Conservation (phyloP, 1,284 basidiomycete genomes). For the Heterobasidion irregulare region DNA sequence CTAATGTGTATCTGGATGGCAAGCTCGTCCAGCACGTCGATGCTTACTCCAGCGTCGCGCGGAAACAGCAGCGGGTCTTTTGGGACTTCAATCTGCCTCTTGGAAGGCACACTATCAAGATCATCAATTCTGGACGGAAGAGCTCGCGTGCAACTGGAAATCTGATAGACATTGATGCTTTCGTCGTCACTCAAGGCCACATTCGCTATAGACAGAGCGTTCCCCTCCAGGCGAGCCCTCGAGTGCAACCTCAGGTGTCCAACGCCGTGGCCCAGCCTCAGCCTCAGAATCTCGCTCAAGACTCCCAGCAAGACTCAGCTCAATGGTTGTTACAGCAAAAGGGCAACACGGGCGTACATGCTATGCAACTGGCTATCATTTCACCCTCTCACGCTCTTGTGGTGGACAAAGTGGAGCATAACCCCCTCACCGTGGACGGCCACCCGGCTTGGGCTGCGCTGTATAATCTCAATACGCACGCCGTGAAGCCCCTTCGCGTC, state of each 20-base stretch:
- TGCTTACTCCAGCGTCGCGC: conserved; percentile 29
- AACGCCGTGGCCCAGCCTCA: not conserved
- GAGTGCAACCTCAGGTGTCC: not conserved
- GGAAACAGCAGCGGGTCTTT: conserved; percentile 57
- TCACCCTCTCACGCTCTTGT: conserved; percentile 66
- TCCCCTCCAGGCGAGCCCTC: not conserved
- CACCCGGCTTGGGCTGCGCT: conserved; percentile 76
- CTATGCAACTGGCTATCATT: conserved; percentile 73
- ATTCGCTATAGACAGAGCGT: not conserved
- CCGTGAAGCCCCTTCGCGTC: conserved; percentile 55
- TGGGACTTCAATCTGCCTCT: conserved; percentile 45
- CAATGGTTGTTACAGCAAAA: conserved; percentile 44
- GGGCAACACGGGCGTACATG: conserved; percentile 71
- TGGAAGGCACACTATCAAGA: conserved; percentile 53
- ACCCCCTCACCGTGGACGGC: conserved; percentile 61
- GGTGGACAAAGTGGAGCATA: conserved; percentile 81
- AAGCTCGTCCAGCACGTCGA: conserved; percentile 35
- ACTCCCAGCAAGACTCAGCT: conserved; percentile 8
- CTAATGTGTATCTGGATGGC: conserved; percentile 54
- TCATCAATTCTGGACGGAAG: conserved; percentile 44
- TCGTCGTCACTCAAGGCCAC: conserved; percentile 47
- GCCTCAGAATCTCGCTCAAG: conserved; percentile 12
- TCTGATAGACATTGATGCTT: conserved; percentile 51
- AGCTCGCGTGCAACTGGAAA: conserved; percentile 25
- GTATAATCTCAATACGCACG: conserved; percentile 59